These are phyloP conservation scores for Rhododendron ovatum DNA, from an alignment of 148 eudicot genomes.

Conservation along the genomic window DNA sequence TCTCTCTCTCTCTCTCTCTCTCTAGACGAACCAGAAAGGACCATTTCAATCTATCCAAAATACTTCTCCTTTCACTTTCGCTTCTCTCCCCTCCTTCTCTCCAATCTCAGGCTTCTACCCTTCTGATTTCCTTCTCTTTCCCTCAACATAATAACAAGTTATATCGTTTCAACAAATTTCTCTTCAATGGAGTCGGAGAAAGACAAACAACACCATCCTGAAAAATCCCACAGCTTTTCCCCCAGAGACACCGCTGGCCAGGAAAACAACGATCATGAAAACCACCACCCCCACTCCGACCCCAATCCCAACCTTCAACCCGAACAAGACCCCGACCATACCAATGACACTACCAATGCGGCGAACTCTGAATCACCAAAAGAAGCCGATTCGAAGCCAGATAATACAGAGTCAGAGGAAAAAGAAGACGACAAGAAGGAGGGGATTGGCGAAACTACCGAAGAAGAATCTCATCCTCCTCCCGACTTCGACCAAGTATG, in stretches of 20 bases:
- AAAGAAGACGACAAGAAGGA: conserved; percentile 6
- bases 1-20: neutral
- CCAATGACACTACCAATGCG: neutral
- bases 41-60: conserved; percentile 6
- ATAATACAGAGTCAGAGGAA: neutral
- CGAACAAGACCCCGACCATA: neutral
- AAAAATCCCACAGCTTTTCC: conserved; percentile 9
- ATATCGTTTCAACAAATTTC: too few relatives aligned
- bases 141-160: neutral
- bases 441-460: neutral
- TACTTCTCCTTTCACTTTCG: neutral
- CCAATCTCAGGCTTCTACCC: neutral
- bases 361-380: neutral
- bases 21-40: neutral
- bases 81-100: neutral
- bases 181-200: conserved; percentile 26
- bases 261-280: neutral
- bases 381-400: neutral
- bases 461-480: conserved; percentile 18
- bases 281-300: neutral
- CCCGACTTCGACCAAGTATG: conserved; percentile 28
- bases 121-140: neutral
- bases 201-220: conserved; percentile 16
- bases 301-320: neutral
- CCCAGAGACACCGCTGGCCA: neutral